Evolutionary conservation across 805 yeast species (phyloP), one percentile per base, ranked within the genome.

Genomic region (Candida broadrunensis): DNA sequence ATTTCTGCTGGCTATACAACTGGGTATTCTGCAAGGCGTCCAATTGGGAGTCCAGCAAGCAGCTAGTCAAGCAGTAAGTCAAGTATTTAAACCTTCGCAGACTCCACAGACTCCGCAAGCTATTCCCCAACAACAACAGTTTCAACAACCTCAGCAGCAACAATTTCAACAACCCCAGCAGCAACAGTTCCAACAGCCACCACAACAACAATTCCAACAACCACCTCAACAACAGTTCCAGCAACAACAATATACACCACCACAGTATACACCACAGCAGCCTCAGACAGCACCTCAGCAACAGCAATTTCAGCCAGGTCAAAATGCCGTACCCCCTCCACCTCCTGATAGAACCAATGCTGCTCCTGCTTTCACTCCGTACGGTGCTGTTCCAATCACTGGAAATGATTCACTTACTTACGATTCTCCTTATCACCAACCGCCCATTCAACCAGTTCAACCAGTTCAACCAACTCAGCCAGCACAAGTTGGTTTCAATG

Each of bases 1-100:
- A 31, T 11, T 33, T 8, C 36, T 17, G 33, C 24, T 21, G 24
- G 24, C 24, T 7, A 21, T 21, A 7, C 24, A 21, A 21, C 24
- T 7, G 9, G 24, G 24, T 7, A 9, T 21, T 9, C 24, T 7
- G 9, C 24, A 35, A 14, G 42, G 45, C 2, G 38, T 36, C 11
- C 35, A 36, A 16, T 11, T 17, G 3, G 45, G 34, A 12, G 39
- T 24, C 11, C 41, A 40, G 17, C 42, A 33, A 12, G 37, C 26
- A 15, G 41, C 55, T 2, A 19, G 27, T 16, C 38, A 35, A 35
- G 33, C 29, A 18, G 33, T 30, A 6, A 29, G 39, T 44, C 67
- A 37, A 63, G 44, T 33, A 53, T 48, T 41, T 57, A 44, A 57
- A 59, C 47, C 35, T 50, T 54, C 6, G 6, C 24, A 42, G 29